These are phyloP conservation scores for Warburgia ugandensis DNA, from an alignment of 164 flowering plant species.

Conservation along the genomic window DNA sequence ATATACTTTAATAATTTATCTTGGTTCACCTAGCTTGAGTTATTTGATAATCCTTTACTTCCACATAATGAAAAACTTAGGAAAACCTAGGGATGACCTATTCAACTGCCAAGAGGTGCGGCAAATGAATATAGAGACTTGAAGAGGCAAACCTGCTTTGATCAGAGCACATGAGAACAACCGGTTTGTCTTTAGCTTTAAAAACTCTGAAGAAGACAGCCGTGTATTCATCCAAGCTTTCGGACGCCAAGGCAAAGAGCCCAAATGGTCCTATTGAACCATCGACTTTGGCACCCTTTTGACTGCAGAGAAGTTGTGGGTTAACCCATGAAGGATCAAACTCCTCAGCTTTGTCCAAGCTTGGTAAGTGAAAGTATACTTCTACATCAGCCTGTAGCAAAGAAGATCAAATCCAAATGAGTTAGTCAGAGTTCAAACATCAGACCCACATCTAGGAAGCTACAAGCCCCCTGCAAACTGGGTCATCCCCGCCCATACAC, in stretches of 20 bases:
- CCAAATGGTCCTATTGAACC: slow-evolving; percentile 66
- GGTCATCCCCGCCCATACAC: neutral
- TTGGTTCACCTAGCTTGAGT: no score
- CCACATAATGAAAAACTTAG: slow-evolving; percentile 25
- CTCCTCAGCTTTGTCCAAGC: no score
- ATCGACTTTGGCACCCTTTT: slow-evolving; percentile 33
- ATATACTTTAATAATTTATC: no score
- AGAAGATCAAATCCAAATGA: neutral
- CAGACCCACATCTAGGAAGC: neutral
- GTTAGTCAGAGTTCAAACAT: neutral
- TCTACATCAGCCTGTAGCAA: no score
- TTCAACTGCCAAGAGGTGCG: neutral
- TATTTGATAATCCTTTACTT: slow-evolving; percentile 31
- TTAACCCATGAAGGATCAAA: no score
- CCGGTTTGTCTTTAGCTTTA: slow-evolving; percentile 25
- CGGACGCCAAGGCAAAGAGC: slow-evolving; percentile 37
- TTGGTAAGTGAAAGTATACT: no score
- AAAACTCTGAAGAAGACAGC: slow-evolving; percentile 52
- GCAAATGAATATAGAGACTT: no score
- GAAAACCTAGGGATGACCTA: no score
- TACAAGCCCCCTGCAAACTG: neutral
- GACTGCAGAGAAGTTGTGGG: no score
- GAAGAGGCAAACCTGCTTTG: slow-evolving; percentile 41
- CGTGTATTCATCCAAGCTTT: slow-evolving; percentile 44
- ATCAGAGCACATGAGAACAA: slow-evolving; percentile 67